These are phyloP conservation scores for Penicillium sp. DNA, from an alignment of 2,329 filamentous ascomycete genomes.

Conservation along the genomic window DNA sequence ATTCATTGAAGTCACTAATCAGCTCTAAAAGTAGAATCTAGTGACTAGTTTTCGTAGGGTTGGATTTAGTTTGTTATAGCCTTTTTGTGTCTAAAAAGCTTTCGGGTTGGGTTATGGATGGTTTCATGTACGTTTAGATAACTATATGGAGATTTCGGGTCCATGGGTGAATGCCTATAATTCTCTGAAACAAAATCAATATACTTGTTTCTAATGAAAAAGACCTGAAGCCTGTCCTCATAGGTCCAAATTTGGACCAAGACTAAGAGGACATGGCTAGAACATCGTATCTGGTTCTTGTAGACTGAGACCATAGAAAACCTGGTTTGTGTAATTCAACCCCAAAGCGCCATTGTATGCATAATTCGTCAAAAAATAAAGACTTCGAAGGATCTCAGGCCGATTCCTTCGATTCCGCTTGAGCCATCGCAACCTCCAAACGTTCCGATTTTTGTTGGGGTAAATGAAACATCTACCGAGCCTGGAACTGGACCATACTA, in stretches of 20 bases:
- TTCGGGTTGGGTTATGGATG: not conserved
- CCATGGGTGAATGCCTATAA: not conserved
- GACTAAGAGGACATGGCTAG: not conserved
- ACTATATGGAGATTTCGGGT: not conserved
- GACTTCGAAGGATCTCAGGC: conserved; percentile 3
- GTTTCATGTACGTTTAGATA: not conserved
- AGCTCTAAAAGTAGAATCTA: conserved; percentile 26
- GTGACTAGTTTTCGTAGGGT: not conserved
- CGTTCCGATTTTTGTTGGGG: not conserved
- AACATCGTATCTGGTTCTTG: conserved; percentile 1
- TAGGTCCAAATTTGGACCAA: not conserved
- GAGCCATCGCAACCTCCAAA: not conserved
- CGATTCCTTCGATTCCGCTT: conserved; percentile 9
- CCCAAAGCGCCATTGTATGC: conserved; percentile 37
- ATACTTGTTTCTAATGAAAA: not conserved
- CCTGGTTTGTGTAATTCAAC: conserved; percentile 16
- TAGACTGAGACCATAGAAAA: conserved; percentile 3
- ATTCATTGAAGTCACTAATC: conserved; percentile 81
- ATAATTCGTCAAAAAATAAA: conserved; percentile 24
- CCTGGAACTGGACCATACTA: conserved; percentile 99
- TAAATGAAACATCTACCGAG: conserved; percentile 59
- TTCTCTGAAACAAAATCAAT: not conserved
- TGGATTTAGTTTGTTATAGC: not conserved
- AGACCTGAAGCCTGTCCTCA: not conserved
- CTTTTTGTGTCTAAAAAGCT: not conserved